Percentiles rank a stretch among this genome's conserved stretches.
phyloP scores from a whole-genome alignment of 106 monocot species.

The Dendrobium officinale region DNA sequence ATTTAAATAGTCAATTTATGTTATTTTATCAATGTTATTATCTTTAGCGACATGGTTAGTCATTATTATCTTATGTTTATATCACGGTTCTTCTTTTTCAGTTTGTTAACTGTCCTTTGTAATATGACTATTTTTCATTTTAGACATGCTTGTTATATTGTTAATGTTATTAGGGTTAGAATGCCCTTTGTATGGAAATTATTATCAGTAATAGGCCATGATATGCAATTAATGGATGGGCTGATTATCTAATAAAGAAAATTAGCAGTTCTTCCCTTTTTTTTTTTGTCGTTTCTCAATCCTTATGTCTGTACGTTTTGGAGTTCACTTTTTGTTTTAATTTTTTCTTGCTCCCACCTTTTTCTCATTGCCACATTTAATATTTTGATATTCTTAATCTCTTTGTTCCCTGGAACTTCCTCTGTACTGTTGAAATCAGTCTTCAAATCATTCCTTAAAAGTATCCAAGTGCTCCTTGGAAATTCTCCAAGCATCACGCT shows the following conservation, averaged over 20 bases:
- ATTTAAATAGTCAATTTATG: neutral
- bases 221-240: neutral
- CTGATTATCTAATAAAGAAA: neutral
- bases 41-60: neutral
- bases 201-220: neutral
- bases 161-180: neutral
- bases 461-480: too few relatives aligned
- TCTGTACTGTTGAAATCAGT: too few relatives aligned
- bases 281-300: neutral
- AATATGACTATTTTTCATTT: neutral
- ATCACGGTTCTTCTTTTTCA: neutral
- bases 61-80: neutral
- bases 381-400: neutral
- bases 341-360: neutral
- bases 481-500: too few relatives aligned
- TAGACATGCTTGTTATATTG: neutral
- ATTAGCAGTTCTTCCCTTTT: neutral
- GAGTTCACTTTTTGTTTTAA: neutral
- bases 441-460: too few relatives aligned
- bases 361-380: neutral
- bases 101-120: neutral
- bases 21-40: neutral
- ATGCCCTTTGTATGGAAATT: neutral
- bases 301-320: neutral
- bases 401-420: neutral